A percentile compares a stretch with the other conserved stretches of the same genome.
Evolutionary conservation across 495 filamentous ascomycete genomes (phyloP).

Genomic region (Xylaria nigripes): DNA sequence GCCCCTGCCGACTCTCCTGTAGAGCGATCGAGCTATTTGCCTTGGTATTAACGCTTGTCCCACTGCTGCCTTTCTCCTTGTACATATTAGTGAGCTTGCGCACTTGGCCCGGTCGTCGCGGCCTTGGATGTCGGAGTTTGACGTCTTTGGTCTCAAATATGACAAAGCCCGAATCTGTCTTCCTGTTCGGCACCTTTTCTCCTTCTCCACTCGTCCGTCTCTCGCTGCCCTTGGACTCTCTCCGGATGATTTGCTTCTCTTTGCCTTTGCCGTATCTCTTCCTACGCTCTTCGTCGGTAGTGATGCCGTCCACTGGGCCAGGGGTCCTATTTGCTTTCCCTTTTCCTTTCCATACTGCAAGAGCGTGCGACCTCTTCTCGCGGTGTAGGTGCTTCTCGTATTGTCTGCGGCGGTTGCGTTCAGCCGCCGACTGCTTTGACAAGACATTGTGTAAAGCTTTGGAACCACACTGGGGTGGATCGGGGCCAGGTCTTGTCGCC

Average conservation of each 20-base stretch:
- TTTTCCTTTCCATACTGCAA: slow-evolving; percentile 6
- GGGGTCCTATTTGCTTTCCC: not conserved
- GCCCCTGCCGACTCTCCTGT: not conserved
- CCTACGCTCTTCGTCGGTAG: not conserved
- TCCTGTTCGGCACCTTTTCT: slow-evolving; percentile 20
- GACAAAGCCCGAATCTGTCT: slow-evolving; percentile 25
- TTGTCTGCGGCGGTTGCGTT: slow-evolving; percentile 57
- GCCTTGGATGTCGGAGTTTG: slow-evolving; percentile 23
- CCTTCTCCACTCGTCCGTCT: slow-evolving; percentile 15
- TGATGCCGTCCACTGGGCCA: not conserved
- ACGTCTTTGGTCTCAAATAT: slow-evolving; percentile 21
- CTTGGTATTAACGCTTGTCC: slow-evolving; percentile 14
- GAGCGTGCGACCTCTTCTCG: not conserved
- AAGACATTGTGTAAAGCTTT: slow-evolving; percentile 12
- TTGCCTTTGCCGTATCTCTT: slow-evolving; percentile 13
- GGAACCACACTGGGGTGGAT: slow-evolving; percentile 4
- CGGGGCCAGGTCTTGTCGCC: not conserved
- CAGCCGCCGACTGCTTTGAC: slow-evolving; percentile 66
- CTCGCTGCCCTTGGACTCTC: not conserved
- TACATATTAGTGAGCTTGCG: slow-evolving; percentile 28
- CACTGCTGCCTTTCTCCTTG: slow-evolving; percentile 22
- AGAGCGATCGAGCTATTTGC: slow-evolving; percentile 10
- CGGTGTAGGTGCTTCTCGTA: slow-evolving; percentile 17
- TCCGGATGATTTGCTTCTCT: slow-evolving; percentile 3
- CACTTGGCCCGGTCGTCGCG: slow-evolving; percentile 22